These are phyloP conservation scores for Starmera dryadoides DNA, from an alignment of 805 yeast species.

Conservation along the genomic window DNA sequence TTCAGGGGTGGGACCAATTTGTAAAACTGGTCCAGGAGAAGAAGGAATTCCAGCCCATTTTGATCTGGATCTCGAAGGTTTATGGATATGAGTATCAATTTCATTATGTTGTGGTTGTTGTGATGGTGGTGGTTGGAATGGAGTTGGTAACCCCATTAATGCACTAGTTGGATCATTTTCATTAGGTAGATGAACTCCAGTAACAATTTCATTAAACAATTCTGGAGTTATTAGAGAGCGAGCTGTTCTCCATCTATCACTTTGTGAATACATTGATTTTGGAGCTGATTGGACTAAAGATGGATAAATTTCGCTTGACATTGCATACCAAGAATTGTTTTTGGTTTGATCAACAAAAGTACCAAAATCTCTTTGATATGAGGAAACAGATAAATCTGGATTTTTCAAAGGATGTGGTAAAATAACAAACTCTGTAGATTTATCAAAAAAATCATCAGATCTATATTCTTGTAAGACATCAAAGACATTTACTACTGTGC, in stretches of 20 bases:
- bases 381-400: conserved; percentile 15
- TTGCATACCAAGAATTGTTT: conserved; percentile 75
- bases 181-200: conserved; percentile 40
- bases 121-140: conserved; percentile 7
- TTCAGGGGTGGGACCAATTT: conserved; percentile 19
- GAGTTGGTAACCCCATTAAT: conserved; percentile 14
- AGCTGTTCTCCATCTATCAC: conserved; percentile 36
- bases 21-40: conserved; percentile 11
- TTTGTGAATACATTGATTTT: conserved; percentile 45
- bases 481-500: conserved; percentile 69
- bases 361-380: conserved; percentile 27
- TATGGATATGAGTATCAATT: conserved; percentile 2
- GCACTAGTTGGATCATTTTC: conserved; percentile 8
- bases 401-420: conserved; percentile 61
- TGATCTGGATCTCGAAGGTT: conserved; percentile 5
- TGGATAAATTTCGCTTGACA: conserved; percentile 73
- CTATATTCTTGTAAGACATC: conserved; percentile 46
- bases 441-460: conserved; percentile 1
- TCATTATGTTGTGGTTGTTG: conserved; percentile 10
- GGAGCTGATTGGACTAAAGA: conserved; percentile 79
- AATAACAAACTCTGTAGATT: conserved; percentile 32
- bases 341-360: conserved; percentile 63
- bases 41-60: conserved; percentile 12
- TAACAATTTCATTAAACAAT: conserved; percentile 33
- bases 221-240: conserved; percentile 29